Percentiles rank a stretch among this genome's conserved stretches.
Conservation (phyloP, 2,329 filamentous ascomycete genomes). For the Hortaea werneckii region DNA sequence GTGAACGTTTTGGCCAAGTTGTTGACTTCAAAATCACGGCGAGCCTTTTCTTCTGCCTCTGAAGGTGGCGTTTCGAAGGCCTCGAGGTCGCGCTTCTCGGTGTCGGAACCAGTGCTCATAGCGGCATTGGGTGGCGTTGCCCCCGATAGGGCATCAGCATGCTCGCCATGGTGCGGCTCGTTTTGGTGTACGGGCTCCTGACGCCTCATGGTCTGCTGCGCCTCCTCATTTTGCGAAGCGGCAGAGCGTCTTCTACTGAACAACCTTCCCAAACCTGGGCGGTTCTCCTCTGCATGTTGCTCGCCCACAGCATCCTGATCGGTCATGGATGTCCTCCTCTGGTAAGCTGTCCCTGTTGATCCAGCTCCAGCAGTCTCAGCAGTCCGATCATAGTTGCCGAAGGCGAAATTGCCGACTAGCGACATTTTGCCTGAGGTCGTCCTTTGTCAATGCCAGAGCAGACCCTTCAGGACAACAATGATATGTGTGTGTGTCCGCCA, state of each 20-base stretch:
- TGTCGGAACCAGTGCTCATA: not conserved
- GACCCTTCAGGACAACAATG: too few species aligned
- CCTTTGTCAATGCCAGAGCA: too few species aligned
- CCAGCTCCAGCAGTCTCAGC: conserved; percentile 28
- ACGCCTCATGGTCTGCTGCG: not conserved
- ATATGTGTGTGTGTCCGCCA: too few species aligned
- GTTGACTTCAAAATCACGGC: conserved; percentile 22
- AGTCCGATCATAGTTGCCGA: conserved; percentile 32
- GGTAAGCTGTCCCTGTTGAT: conserved; percentile 21
- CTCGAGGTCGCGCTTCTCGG: conserved; percentile 17
- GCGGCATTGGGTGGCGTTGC: not conserved
- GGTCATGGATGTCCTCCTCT: conserved; percentile 8
- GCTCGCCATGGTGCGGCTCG: not conserved
- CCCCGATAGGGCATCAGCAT: not conserved
- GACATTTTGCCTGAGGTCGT: conserved; percentile 24
- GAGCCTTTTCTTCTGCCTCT: conserved; percentile 8
- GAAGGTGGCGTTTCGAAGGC: conserved; percentile 7
- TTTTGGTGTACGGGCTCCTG: too few species aligned
- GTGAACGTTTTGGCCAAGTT: conserved; percentile 35
- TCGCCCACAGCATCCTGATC: conserved; percentile 3
- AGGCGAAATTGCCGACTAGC: conserved; percentile 33
- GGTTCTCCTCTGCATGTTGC: not conserved
- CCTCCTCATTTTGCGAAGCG: not conserved
- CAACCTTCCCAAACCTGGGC: too few species aligned
- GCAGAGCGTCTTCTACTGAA: too few species aligned